A percentile compares a stretch with the other conserved stretches of the same genome.
These are phyloP conservation scores for Athelia psychrophila DNA, from an alignment of 1,284 basidiomycete species.

Conservation along the genomic window DNA sequence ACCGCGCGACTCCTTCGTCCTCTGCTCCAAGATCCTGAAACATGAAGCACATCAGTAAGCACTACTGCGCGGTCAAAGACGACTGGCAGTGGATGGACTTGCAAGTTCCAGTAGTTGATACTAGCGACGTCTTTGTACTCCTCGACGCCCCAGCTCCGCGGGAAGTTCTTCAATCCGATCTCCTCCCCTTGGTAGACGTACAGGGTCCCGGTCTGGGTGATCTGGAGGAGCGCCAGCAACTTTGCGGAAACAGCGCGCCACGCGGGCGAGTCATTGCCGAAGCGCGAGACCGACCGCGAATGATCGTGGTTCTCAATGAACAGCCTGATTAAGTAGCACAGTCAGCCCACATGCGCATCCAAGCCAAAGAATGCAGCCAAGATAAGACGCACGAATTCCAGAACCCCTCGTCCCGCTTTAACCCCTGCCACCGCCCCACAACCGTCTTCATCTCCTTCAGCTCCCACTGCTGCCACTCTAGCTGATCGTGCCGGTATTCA, in stretches of 20 bases:
- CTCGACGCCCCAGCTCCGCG: conserved; percentile 60
- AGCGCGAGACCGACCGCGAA: conserved; percentile 61
- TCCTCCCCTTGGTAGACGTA: conserved; percentile 78
- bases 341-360: too few species aligned
- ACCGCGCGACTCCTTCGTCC: conserved; percentile 28
- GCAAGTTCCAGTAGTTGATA: conserved; percentile 48
- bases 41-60: not conserved
- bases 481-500: conserved; percentile 30
- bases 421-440: conserved; percentile 59
- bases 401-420: conserved; percentile 53
- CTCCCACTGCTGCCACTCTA: conserved; percentile 47
- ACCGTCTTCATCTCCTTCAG: conserved; percentile 56
- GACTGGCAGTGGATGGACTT: conserved; percentile 14
- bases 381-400: conserved; percentile 56
- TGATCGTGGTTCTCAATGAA: conserved; percentile 73
- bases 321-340: too few species aligned
- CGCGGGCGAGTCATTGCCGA: conserved; percentile 52
- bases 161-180: conserved; percentile 69
- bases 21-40: conserved; percentile 35
- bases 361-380: too few species aligned
- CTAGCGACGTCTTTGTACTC: conserved; percentile 70
- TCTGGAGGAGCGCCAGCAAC: conserved; percentile 60
- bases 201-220: conserved; percentile 62
- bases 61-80: conserved; percentile 21
- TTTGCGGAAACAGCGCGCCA: conserved; percentile 59